Evolutionary conservation across 2,329 filamentous ascomycete genomes (phyloP), one percentile per base, ranked within the genome.

Genomic region (Aspergillus sp.): DNA sequence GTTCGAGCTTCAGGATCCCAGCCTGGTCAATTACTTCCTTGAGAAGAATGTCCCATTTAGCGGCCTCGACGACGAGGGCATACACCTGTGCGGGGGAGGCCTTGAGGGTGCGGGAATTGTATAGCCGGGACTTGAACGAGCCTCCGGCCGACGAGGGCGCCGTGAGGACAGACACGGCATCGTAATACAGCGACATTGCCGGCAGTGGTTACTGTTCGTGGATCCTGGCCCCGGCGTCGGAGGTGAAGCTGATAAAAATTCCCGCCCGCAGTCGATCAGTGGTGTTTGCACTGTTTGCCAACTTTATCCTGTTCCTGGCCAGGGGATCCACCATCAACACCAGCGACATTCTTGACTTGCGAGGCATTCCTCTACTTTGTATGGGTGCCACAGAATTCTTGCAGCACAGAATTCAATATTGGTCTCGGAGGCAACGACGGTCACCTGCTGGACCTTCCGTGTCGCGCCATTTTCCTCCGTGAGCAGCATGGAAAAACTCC

Each of bases 161-260:
- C 4, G 83, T 83, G 56, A 99, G 78, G 37, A 97, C 80, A 13
- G 87, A 82, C 4, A 89, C 91, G 6, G 93, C 89, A 79, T 98
- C 95, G 73, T 96, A 89, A 74, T 99, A 99, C 56, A 99, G 88
- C 48, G 93, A 96, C 93, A 98, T 98, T 45, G 46, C 5, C 5
- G 22, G 4, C 7, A n/a, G 6, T 37, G 34, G 15, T 37, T 13
- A 8, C 34, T 37, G 34, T 37, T 37, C 15, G 20, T n/a, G 13
- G 34, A 37, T 5, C 5, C 15, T 15, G 15, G 5, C 4, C 27
- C 27, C 27, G n/a, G 12, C 15, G 34, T 37, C 34, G 34, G 34
- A 37, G 34, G 34, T 37, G 34, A 37, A 37, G 12, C 34, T 37
- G 48, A 27, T 42, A 47, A 52, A 51, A 49, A 53, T 51, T 39